phyloP scores from a whole-genome alignment of 1,284 basidiomycete species.

The Pyrrhoderma lamaoense region DNA sequence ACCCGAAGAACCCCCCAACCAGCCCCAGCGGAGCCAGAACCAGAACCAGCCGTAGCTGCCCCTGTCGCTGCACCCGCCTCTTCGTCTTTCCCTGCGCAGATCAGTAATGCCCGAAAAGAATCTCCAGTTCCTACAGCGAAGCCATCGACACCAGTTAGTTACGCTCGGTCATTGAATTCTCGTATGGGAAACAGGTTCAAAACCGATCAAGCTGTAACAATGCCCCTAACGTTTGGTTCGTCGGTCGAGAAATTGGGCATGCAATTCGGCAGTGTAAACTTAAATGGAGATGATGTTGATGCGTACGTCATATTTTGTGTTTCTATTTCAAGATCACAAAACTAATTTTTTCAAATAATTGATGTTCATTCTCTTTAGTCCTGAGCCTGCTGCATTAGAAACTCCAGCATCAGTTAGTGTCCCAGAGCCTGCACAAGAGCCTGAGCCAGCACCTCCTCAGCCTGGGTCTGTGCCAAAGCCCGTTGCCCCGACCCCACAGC shows the following conservation, averaged over 20 bases:
- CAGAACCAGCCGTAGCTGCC: constrained; percentile 22
- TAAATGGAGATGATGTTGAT: constrained; percentile 54
- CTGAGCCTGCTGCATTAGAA: constrained; percentile 1
- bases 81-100: constrained; percentile 29
- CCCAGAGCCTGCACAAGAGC: constrained; percentile 27
- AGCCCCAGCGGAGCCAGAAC: constrained; percentile 27
- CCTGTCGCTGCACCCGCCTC: background rate
- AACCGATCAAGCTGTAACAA: constrained; percentile 68
- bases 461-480: constrained; percentile 19
- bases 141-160: constrained; percentile 30
- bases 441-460: constrained; percentile 13
- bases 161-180: constrained; percentile 38
- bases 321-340: background rate
- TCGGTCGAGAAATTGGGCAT: constrained; percentile 69
- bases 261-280: constrained; percentile 74
- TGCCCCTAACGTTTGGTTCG: constrained; percentile 55
- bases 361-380: background rate
- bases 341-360: no score
- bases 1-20: constrained; percentile 13
- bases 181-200: constrained; percentile 53
- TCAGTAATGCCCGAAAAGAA: constrained; percentile 23
- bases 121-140: constrained; percentile 32
- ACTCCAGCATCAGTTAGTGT: constrained; percentile 29
- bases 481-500: constrained; percentile 25
- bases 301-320: constrained; percentile 32